Percentiles rank a stretch among this genome's conserved stretches.
Conservation (phyloP, 2,329 filamentous ascomycete species). For the Alternaria triticina region DNA sequence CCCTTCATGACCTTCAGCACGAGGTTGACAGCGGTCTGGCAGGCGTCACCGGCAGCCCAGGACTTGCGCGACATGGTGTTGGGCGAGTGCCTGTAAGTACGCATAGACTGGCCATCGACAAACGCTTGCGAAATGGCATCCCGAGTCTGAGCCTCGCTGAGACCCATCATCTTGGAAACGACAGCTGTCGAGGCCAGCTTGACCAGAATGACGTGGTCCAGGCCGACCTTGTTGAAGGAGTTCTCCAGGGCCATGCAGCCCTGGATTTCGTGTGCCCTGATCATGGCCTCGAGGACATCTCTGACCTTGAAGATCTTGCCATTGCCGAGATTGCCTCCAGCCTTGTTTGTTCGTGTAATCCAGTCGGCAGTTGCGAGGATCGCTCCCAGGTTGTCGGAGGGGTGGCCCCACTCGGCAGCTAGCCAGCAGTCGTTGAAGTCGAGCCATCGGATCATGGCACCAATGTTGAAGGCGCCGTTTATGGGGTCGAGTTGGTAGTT, state of each 20-base stretch:
- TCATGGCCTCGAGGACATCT: conserved; percentile 95
- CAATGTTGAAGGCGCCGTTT: conserved; percentile 98
- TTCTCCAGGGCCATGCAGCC: conserved; percentile 96
- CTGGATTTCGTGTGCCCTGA: conserved; percentile 99
- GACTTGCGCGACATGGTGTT: conserved; percentile 99
- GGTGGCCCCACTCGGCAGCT: conserved; percentile 98
- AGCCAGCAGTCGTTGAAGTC: conserved; percentile 99
- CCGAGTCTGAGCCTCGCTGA: conserved; percentile 87
- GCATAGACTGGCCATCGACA: conserved; percentile 94
- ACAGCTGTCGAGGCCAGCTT: conserved; percentile 96
- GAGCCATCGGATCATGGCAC: conserved; percentile 97
- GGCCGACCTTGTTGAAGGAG: conserved; percentile 97
- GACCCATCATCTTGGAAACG: conserved; percentile 91
- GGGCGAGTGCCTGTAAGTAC: conserved; percentile 95
- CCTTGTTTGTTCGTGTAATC: conserved; percentile 92
- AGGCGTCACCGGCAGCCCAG: conserved; percentile 98
- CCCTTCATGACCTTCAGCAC: conserved; percentile 90
- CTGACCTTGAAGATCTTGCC: conserved; percentile 85
- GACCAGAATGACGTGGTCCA: conserved; percentile 97
- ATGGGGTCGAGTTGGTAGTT: conserved; percentile 94
- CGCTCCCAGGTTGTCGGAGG: conserved; percentile 95
- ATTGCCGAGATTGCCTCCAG: conserved; percentile 73
- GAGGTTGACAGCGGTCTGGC: conserved; percentile 91
- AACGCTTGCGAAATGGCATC: conserved; percentile 97
- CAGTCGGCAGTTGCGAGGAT: conserved; percentile 97